Evolutionary conservation across 2,329 filamentous ascomycete species (phyloP).

Genomic region (Cordyceps cateniannulata): DNA sequence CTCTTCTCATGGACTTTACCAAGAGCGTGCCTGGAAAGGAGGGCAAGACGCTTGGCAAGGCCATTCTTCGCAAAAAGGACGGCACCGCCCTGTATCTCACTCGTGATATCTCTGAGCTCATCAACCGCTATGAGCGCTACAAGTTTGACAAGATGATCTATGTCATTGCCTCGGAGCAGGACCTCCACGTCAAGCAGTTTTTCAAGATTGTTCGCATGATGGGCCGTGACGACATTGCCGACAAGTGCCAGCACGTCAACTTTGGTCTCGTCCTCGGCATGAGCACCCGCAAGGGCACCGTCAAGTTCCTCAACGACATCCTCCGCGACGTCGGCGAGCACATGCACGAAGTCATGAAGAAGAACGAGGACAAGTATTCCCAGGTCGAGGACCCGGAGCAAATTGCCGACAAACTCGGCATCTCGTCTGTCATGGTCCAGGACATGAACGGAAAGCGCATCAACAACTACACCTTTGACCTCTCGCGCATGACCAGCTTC

Average conservation of each 20-base stretch:
- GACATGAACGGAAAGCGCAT: constrained; percentile 89
- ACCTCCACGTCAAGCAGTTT: constrained; percentile 65
- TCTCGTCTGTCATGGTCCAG: constrained; percentile 81
- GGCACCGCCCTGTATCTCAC: constrained; percentile 74
- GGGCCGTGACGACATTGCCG: constrained; percentile 59
- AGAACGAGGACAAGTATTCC: constrained; percentile 83
- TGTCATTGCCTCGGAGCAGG: constrained; percentile 66
- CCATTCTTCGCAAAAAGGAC: constrained; percentile 65
- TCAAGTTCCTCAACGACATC: constrained; percentile 62
- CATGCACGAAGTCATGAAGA: constrained; percentile 97
- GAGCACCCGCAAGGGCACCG: constrained; percentile 66
- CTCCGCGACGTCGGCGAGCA: constrained; percentile 77
- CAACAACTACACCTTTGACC: constrained; percentile 67
- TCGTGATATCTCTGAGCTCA: constrained; percentile 68
- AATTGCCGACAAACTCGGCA: constrained; percentile 82
- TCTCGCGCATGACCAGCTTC: constrained; percentile 76
- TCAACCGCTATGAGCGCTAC: constrained; percentile 57
- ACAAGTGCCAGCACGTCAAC: constrained; percentile 67
- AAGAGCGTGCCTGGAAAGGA: constrained; percentile 60
- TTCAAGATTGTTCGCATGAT: constrained; percentile 73
- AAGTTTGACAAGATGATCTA: constrained; percentile 76
- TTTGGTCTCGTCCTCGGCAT: constrained; percentile 67
- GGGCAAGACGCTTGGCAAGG: constrained; percentile 63
- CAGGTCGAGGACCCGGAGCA: constrained; percentile 79
- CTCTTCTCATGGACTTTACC: constrained; percentile 65